A percentile compares a stretch with the other conserved stretches of the same genome.
Evolutionary conservation across 352 stramenopile species (phyloP).

Genomic region (Globisporangium paroecandrum): DNA sequence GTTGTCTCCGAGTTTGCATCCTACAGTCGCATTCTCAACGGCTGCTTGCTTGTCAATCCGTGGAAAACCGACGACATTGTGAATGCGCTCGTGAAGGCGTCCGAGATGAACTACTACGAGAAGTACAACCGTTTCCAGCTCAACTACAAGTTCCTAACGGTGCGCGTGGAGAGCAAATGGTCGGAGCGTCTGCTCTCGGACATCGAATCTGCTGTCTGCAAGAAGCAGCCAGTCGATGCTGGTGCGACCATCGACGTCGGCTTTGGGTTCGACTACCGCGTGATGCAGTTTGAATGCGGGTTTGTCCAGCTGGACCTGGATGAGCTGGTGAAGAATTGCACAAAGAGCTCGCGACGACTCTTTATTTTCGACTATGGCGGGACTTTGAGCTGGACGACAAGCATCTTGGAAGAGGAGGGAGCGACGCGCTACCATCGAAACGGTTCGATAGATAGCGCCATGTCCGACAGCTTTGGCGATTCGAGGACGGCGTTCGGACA

Average conservation of each 20-base stretch:
- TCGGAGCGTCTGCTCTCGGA: slow-evolving; percentile 93
- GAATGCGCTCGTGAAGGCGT: slow-evolving; percentile 54
- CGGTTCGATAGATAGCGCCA: slow-evolving; percentile 50
- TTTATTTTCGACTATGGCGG: slow-evolving; percentile 98
- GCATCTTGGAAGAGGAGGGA: slow-evolving; percentile 59
- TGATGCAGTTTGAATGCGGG: slow-evolving; percentile 94
- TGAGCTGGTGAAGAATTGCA: slow-evolving; percentile 82
- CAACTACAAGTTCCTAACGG: slow-evolving; percentile 87
- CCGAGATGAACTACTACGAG: slow-evolving; percentile 75
- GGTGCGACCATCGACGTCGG: slow-evolving; percentile 86
- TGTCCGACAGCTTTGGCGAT: slow-evolving; percentile 20
- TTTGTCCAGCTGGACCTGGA: slow-evolving; percentile 92
- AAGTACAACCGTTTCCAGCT: slow-evolving; percentile 67
- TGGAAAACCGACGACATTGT: slow-evolving; percentile 94
- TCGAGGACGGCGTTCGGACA: slow-evolving; percentile 16
- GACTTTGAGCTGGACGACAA: slow-evolving; percentile 86
- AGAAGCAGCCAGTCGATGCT: slow-evolving; percentile 32
- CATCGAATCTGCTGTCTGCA: slow-evolving; percentile 80
- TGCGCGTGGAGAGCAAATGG: slow-evolving; percentile 87
- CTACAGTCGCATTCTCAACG: slow-evolving; percentile 94
- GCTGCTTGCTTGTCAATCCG: slow-evolving; percentile 96
- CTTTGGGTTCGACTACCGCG: slow-evolving; percentile 94
- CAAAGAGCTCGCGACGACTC: slow-evolving; percentile 54
- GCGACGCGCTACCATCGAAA: slow-evolving; percentile 25
- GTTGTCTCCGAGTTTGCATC: slow-evolving; percentile 97